These are phyloP conservation scores for Cryptosporidium ubiquitum DNA, from an alignment of 169 alveolate species.

Conservation along the genomic window DNA sequence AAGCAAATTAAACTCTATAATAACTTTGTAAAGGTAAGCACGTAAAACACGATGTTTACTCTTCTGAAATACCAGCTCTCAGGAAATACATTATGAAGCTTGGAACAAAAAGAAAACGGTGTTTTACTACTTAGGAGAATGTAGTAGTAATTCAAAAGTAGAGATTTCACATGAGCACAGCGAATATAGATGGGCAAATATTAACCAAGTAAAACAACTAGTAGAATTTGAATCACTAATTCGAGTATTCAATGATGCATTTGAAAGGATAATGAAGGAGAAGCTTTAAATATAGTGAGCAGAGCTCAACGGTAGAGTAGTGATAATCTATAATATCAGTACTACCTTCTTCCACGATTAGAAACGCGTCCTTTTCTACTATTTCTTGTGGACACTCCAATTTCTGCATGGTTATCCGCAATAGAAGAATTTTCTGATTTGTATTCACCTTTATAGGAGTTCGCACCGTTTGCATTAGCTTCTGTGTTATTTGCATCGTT, in stretches of 20 bases:
- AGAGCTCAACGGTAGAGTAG: not conserved
- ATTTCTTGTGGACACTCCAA: conserved; percentile 62
- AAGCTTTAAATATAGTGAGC: conserved; percentile 24
- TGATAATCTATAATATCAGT: not conserved
- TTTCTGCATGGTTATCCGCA: conserved; percentile 29
- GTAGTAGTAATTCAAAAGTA: not conserved
- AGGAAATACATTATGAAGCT: conserved; percentile 63
- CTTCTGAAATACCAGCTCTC: not conserved
- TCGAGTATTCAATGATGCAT: conserved; percentile 45
- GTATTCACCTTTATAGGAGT: conserved; percentile 41
- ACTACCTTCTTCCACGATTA: conserved; percentile 48
- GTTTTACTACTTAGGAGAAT: conserved; percentile 48
- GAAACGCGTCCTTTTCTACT: conserved; percentile 59
- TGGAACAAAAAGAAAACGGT: conserved; percentile 59
- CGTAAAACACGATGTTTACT: not conserved
- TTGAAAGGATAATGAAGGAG: conserved; percentile 8
- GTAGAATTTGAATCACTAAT: conserved; percentile 57
- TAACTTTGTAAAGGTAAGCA: conserved; percentile 34
- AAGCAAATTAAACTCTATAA: conserved; percentile 34
- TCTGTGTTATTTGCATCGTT: conserved; percentile 4
- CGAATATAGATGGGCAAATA: conserved; percentile 60
- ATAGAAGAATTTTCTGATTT: conserved; percentile 33
- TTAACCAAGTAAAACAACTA: conserved; percentile 43
- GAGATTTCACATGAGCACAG: conserved; percentile 57
- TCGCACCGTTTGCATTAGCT: not conserved